These are phyloP conservation scores for Quillaja saponaria DNA, from an alignment of 306 rosid genomes.

Conservation along the genomic window DNA sequence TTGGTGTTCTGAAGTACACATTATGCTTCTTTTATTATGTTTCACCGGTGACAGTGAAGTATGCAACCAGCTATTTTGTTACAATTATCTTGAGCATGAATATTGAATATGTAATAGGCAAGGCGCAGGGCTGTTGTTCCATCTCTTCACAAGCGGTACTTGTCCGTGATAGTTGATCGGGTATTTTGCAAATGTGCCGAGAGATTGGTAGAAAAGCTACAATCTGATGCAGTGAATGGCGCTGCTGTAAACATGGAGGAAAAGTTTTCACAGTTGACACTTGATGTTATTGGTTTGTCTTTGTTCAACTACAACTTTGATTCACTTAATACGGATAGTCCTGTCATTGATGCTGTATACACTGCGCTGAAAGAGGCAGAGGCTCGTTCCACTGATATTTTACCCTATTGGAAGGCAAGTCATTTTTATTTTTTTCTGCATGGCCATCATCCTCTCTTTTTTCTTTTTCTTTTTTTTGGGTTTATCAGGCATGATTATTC, in stretches of 20 bases:
- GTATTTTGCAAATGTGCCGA: slow-evolving; percentile 85
- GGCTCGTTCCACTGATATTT: slow-evolving; percentile 87
- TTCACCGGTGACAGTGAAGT: slow-evolving; percentile 19
- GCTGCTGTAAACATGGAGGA: slow-evolving; percentile 88
- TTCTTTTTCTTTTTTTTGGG: too few relatives aligned
- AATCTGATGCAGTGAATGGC: slow-evolving; percentile 59
- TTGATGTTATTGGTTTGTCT: slow-evolving; percentile 92
- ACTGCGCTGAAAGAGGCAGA: slow-evolving; percentile 95
- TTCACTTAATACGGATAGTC: slow-evolving; percentile 71
- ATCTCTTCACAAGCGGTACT: slow-evolving; percentile 90
- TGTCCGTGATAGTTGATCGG: slow-evolving; percentile 81
- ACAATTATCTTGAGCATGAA: slow-evolving; percentile 33
- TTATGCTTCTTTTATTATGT: slow-evolving; percentile 21
- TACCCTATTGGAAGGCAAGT: slow-evolving; percentile 93
- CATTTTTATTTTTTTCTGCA: slow-evolving; percentile 14
- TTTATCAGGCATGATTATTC: too few relatives aligned
- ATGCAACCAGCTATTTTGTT: slow-evolving; percentile 1
- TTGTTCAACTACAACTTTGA: slow-evolving; percentile 90
- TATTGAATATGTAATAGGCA: slow-evolving; percentile 56
- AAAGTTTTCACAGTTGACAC: slow-evolving; percentile 84
- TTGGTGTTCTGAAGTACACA: too few relatives aligned
- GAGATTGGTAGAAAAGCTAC: slow-evolving; percentile 90
- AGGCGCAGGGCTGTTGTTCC: slow-evolving; percentile 98
- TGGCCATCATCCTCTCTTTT: slow-evolving; percentile 9
- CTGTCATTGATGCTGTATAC: slow-evolving; percentile 90